Conservation (phyloP, 2,329 filamentous ascomycete species). For the Aureobasidium sp. region DNA sequence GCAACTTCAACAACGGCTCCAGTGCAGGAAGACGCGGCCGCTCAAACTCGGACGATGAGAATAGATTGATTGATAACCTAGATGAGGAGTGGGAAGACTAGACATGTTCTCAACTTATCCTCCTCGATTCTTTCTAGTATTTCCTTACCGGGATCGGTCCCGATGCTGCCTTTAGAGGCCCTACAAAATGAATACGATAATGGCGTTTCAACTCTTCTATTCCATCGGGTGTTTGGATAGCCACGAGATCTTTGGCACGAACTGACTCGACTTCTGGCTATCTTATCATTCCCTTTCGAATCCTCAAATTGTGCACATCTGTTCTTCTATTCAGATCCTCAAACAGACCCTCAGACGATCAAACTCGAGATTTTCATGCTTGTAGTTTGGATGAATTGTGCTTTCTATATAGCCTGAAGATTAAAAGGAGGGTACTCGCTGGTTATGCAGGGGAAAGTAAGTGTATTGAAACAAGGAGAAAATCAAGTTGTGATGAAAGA, state of each 20-base stretch:
- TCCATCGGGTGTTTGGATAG: background rate
- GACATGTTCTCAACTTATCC: background rate
- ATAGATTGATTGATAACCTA: conserved; percentile 86
- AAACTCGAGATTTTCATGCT: background rate
- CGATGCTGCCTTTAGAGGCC: background rate
- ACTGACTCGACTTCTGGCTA: background rate
- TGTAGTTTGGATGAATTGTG: background rate
- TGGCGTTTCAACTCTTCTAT: background rate
- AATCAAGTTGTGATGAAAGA: background rate
- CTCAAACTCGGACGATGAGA: conserved; percentile 67
- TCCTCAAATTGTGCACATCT: background rate
- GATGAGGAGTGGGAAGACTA: conserved; percentile 95
- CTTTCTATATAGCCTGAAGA: background rate
- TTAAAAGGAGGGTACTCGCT: conserved; percentile 4
- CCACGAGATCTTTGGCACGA: background rate
- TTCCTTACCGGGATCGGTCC: background rate
- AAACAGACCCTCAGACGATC: no score
- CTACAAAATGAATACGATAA: background rate
- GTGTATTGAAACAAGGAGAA: background rate
- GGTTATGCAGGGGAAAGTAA: background rate
- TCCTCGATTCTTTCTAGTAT: background rate
- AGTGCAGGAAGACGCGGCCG: conserved; percentile 33
- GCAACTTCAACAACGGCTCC: conserved; percentile 35
- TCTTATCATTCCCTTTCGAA: no score
- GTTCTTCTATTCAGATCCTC: background rate